Percentiles rank a stretch among this genome's conserved stretches.
Conservation (phyloP, 495 filamentous ascomycete genomes). For the Podospora pseudoanserina region DNA sequence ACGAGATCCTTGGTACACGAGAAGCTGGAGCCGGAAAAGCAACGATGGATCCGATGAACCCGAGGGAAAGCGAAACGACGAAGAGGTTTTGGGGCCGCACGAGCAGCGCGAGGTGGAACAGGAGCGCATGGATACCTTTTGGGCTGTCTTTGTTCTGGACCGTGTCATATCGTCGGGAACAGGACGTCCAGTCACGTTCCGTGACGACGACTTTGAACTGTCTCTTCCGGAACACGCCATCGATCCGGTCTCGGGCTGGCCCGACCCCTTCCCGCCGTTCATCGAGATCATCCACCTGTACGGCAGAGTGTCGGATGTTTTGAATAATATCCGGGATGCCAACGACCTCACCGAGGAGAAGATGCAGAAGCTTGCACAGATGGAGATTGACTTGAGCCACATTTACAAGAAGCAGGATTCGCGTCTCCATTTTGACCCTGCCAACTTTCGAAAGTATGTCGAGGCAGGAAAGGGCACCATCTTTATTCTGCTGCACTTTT, state of each 20-base stretch:
- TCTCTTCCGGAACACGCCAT: slow-evolving; percentile 61
- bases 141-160: slow-evolving; percentile 82
- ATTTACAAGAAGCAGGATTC: slow-evolving; percentile 72
- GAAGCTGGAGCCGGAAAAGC: slow-evolving; percentile 35
- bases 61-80: slow-evolving; percentile 38
- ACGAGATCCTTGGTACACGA: slow-evolving; percentile 46
- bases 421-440: slow-evolving; percentile 71
- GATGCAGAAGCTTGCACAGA: slow-evolving; percentile 59
- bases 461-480: slow-evolving; percentile 74
- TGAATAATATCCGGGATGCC: slow-evolving; percentile 76
- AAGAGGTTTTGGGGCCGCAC: slow-evolving; percentile 41
- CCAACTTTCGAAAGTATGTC: slow-evolving; percentile 74
- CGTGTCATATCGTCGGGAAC: slow-evolving; percentile 81
- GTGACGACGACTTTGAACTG: slow-evolving; percentile 77
- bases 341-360: slow-evolving; percentile 71
- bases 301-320: slow-evolving; percentile 72
- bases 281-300: slow-evolving; percentile 82
- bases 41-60: slow-evolving; percentile 30
- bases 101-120: slow-evolving; percentile 61
- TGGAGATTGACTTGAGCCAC: slow-evolving; percentile 75
- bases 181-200: slow-evolving; percentile 72
- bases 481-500: slow-evolving; percentile 84
- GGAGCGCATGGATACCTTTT: slow-evolving; percentile 78
- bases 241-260: slow-evolving; percentile 61
- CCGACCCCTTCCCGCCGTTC: slow-evolving; percentile 70